Conservation (phyloP, 2,329 filamentous ascomycete species). For the Lachnellula hyalina region DNA sequence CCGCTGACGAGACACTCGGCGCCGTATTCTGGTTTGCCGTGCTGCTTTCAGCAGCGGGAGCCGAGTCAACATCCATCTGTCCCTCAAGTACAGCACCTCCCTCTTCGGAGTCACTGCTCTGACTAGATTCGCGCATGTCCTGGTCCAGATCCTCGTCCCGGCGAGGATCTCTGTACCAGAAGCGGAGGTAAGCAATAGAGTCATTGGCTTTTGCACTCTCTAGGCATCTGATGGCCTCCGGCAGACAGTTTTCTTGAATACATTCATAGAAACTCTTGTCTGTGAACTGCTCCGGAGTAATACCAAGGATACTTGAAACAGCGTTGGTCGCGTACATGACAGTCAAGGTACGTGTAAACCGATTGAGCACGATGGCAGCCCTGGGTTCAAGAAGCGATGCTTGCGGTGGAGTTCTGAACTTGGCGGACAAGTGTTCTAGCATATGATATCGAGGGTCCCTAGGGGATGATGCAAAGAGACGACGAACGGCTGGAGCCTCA, state of each 20-base stretch:
- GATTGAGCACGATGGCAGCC: constrained; percentile 78
- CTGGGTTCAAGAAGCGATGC: constrained; percentile 66
- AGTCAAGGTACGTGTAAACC: constrained; percentile 75
- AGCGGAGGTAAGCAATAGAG: constrained; percentile 83
- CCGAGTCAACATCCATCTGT: constrained; percentile 37
- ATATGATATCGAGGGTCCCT: constrained; percentile 84
- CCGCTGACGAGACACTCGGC: background rate
- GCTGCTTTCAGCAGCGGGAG: constrained; percentile 3
- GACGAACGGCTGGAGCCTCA: constrained; percentile 72
- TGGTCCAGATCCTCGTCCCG: constrained; percentile 47
- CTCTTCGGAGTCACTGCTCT: constrained; percentile 39
- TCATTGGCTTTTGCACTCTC: constrained; percentile 87
- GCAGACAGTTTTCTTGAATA: constrained; percentile 71
- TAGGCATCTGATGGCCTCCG: constrained; percentile 70
- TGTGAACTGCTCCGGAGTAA: constrained; percentile 62
- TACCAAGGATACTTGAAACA: constrained; percentile 68
- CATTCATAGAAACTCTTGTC: constrained; percentile 84
- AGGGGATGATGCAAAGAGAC: constrained; percentile 75
- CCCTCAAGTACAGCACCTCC: constrained; percentile 42
- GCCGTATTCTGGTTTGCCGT: background rate
- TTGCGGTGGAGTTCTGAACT: constrained; percentile 62
- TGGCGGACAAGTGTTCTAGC: constrained; percentile 77
- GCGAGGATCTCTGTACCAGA: constrained; percentile 74
- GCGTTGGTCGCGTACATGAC: constrained; percentile 84
- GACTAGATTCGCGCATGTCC: constrained; percentile 36